Conservation (phyloP, 352 stramenopile genomes). For the Salisapilia sapeloensis region DNA sequence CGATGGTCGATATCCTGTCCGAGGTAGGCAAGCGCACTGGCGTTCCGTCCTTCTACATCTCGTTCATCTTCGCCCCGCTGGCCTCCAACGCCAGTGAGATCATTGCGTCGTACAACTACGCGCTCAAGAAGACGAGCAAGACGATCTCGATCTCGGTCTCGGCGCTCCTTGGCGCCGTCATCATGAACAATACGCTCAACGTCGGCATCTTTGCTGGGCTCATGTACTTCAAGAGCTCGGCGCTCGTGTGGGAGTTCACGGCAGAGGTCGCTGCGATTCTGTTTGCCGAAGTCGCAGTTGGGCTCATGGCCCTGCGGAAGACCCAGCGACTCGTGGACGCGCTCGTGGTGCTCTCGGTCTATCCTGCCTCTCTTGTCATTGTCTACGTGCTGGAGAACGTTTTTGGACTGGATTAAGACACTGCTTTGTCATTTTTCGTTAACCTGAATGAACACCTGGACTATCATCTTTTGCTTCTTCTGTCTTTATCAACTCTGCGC, state of each 20-base stretch:
- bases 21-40: constrained; percentile 82
- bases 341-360: constrained; percentile 79
- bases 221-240: constrained; percentile 85
- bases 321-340: constrained; percentile 77
- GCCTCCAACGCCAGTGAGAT: constrained; percentile 97
- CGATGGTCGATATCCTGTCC: constrained; percentile 96
- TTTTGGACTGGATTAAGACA: constrained; percentile 79
- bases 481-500: no score
- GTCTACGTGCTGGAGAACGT: constrained; percentile 88
- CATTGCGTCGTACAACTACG: constrained; percentile 95
- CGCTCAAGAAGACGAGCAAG: constrained; percentile 95
- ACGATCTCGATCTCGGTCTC: constrained; percentile 94
- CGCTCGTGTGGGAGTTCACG: constrained; percentile 95
- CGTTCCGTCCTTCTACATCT: constrained; percentile 95
- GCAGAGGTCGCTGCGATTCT: constrained; percentile 95
- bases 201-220: constrained; percentile 95
- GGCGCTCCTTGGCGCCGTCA: constrained; percentile 87
- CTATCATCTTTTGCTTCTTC: no score
- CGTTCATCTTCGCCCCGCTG: constrained; percentile 93
- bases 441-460: constrained; percentile 1
- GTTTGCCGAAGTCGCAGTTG: constrained; percentile 86
- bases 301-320: constrained; percentile 68
- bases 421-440: background rate
- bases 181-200: constrained; percentile 99
- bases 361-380: constrained; percentile 86